phyloP scores from a whole-genome alignment of 148 eudicot genomes.

The Salicornia ramosissima region DNA sequence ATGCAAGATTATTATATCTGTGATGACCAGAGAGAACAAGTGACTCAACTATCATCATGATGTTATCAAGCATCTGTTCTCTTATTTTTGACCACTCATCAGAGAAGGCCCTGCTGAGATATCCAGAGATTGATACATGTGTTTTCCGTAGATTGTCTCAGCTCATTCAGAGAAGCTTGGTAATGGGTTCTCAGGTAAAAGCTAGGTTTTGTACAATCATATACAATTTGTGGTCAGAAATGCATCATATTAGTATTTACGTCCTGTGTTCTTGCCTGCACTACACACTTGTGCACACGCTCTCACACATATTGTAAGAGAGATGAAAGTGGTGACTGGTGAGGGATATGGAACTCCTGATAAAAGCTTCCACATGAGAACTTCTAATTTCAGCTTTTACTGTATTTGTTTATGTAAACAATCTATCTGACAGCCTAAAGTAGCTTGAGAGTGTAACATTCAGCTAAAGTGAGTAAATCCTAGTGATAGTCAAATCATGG shows the following conservation, averaged over 20 bases:
- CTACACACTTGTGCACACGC: not conserved
- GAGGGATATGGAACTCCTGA: no score
- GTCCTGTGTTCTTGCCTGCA: not conserved
- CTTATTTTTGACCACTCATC: conserved; percentile 62
- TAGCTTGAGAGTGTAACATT: not conserved
- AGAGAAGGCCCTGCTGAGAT: conserved; percentile 56
- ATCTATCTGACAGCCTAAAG: not conserved
- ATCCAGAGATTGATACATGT: conserved; percentile 44
- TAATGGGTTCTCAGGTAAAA: conserved; percentile 47
- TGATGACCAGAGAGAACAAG: conserved; percentile 37
- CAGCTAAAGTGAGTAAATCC: not conserved
- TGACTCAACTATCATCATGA: conserved; percentile 58
- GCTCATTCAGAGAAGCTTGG: conserved; percentile 64
- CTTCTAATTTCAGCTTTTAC: not conserved
- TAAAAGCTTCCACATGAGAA: not conserved
- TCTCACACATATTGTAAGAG: not conserved
- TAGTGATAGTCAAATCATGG: no score
- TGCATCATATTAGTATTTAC: not conserved
- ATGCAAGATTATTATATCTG: not conserved
- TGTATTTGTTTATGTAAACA: not conserved
- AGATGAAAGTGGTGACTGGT: no score
- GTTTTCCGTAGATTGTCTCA: conserved; percentile 37
- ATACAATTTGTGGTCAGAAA: not conserved
- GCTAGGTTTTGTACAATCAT: not conserved
- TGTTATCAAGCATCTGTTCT: conserved; percentile 87